phyloP scores from a whole-genome alignment of 2,329 filamentous ascomycete genomes.

The Cladorrhinum sp. region DNA sequence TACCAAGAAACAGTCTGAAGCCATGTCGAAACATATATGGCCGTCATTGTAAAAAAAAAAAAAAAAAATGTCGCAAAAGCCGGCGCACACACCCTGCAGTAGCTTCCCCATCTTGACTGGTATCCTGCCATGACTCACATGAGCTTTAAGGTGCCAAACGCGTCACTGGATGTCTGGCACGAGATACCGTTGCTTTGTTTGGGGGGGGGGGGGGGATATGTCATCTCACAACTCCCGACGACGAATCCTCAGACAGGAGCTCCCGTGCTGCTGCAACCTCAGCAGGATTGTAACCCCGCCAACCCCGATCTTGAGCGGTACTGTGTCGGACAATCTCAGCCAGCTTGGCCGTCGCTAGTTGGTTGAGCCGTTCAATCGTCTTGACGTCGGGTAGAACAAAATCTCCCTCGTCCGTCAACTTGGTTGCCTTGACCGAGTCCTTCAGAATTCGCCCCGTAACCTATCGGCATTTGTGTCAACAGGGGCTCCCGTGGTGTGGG shows the following conservation, averaged over 20 bases:
- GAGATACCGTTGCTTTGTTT: conserved; percentile 13
- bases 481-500: background rate
- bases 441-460: conserved; percentile 50
- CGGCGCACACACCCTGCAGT: conserved; percentile 3
- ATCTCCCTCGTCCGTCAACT: conserved; percentile 46
- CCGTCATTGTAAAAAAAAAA: background rate
- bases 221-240: conserved; percentile 44
- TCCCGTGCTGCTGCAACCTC: conserved; percentile 71
- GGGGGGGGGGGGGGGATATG: conserved; percentile 2
- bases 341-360: conserved; percentile 70
- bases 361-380: conserved; percentile 66
- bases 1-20: conserved; percentile 20
- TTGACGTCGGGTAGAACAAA: conserved; percentile 54
- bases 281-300: conserved; percentile 68
- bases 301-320: conserved; percentile 58
- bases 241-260: conserved; percentile 56
- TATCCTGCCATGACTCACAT: conserved; percentile 23
- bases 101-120: conserved; percentile 6
- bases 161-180: conserved; percentile 28
- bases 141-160: conserved; percentile 25
- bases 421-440: conserved; percentile 42
- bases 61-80: conserved; percentile 7
- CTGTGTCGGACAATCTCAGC: conserved; percentile 70
- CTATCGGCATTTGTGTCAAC: conserved; percentile 36
- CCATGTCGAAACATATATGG: background rate